phyloP scores from a whole-genome alignment of 2,329 filamentous ascomycete species.

The Pseudogymnoascus sp. region DNA sequence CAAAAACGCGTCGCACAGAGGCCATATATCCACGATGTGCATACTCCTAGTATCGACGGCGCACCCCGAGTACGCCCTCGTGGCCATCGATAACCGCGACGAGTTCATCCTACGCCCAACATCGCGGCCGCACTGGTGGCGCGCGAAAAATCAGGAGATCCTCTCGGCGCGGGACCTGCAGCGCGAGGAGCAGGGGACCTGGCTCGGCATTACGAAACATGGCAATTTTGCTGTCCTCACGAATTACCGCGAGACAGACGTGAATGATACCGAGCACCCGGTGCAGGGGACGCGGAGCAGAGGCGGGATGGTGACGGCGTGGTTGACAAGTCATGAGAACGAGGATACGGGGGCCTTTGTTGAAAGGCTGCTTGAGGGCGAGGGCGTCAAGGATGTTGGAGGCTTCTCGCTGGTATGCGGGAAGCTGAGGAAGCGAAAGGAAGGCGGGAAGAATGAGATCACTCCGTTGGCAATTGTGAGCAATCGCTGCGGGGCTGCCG shows the following conservation, averaged over 20 bases:
- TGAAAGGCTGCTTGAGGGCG: conserved; percentile 40
- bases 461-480: conserved; percentile 53
- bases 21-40: conserved; percentile 49
- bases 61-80: conserved; percentile 66
- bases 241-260: conserved; percentile 53
- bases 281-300: conserved; percentile 49
- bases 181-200: conserved; percentile 54
- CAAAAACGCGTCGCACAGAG: neutral
- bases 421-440: conserved; percentile 38
- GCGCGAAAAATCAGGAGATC: conserved; percentile 28
- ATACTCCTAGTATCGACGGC: conserved; percentile 68
- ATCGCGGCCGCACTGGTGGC: conserved; percentile 56
- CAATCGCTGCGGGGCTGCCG: conserved; percentile 46
- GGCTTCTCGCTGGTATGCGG: conserved; percentile 61
- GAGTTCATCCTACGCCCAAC: conserved; percentile 60
- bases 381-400: conserved; percentile 51
- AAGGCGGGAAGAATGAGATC: conserved; percentile 20
- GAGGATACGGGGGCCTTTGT: conserved; percentile 44
- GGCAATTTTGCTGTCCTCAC: conserved; percentile 57
- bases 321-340: conserved; percentile 44
- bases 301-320: conserved; percentile 56
- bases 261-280: conserved; percentile 42
- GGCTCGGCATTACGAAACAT: conserved; percentile 53
- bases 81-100: conserved; percentile 72
- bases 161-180: conserved; percentile 56